Percentiles rank a stretch among this genome's conserved stretches.
Evolutionary conservation across 345 rosid species (phyloP).

Genomic region (Abelmoschus esculentus): DNA sequence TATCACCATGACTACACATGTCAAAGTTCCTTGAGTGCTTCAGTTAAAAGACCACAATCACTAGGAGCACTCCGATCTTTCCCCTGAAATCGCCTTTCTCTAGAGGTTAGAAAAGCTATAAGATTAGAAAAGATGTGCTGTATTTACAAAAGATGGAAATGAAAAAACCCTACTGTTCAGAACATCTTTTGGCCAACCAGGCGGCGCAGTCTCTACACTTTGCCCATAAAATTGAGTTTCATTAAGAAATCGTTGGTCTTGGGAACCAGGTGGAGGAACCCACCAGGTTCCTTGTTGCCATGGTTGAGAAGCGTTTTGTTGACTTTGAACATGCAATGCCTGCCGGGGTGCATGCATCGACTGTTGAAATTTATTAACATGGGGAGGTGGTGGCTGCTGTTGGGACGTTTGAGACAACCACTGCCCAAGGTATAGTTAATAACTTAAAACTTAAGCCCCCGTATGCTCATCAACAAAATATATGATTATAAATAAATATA

Average conservation of each 20-base stretch:
- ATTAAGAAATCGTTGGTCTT: slow-evolving; percentile 1
- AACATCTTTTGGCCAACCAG: slow-evolving; percentile 36
- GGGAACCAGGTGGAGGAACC: slow-evolving; percentile 18
- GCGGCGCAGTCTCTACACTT: slow-evolving; percentile 18
- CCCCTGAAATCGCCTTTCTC: too few relatives aligned
- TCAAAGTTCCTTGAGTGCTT: too few relatives aligned
- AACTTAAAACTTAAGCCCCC: too few relatives aligned
- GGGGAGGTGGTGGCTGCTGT: slow-evolving; percentile 4
- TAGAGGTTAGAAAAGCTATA: too few relatives aligned
- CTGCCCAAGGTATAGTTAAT: slow-evolving; percentile 63
- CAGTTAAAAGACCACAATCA: too few relatives aligned
- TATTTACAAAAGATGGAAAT: too few relatives aligned
- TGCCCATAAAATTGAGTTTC: slow-evolving; percentile 23
- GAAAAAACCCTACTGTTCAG: too few relatives aligned
- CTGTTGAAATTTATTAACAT: slow-evolving; percentile 14
- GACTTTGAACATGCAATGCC: slow-evolving; percentile 10
- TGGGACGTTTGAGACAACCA: slow-evolving; percentile 60
- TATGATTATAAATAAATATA: background rate
- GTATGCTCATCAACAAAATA: slow-evolving; percentile 28
- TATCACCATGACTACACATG: too few relatives aligned
- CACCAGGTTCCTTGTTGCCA: slow-evolving; percentile 36
- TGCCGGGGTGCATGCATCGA: slow-evolving; percentile 12
- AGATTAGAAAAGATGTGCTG: too few relatives aligned
- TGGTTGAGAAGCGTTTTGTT: slow-evolving; percentile 11
- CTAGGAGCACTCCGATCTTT: too few relatives aligned